Evolutionary conservation across 1,284 basidiomycete genomes (phyloP).

Genomic region (Apiotrichum porosum): DNA sequence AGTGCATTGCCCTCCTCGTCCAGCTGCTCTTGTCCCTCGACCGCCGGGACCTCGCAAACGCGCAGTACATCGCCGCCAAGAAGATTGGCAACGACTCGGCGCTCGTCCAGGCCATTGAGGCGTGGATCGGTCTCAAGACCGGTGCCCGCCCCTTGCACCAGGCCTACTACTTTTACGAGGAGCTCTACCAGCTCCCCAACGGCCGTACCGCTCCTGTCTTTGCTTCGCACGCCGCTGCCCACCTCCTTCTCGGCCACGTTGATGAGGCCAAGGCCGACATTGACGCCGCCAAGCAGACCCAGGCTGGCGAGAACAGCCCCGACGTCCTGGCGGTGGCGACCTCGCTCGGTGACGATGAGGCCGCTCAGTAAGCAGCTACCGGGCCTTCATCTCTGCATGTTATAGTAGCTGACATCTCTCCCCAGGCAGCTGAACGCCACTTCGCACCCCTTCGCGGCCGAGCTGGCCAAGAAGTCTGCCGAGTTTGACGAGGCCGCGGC

Average conservation of each 20-base stretch:
- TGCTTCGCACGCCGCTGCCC: constrained; percentile 75
- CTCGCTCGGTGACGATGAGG: constrained; percentile 56
- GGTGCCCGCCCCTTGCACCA: constrained; percentile 50
- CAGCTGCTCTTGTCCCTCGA: constrained; percentile 82
- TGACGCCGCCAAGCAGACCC: constrained; percentile 64
- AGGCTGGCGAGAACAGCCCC: constrained; percentile 54
- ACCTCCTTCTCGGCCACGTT: constrained; percentile 73
- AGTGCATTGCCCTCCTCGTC: constrained; percentile 73
- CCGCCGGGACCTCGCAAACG: constrained; percentile 77
- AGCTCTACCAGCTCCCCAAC: constrained; percentile 81
- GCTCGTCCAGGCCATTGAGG: constrained; percentile 82
- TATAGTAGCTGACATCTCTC: not conserved
- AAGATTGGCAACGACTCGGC: constrained; percentile 82
- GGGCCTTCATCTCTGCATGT: no score
- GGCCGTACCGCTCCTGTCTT: constrained; percentile 65
- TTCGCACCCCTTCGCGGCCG: constrained; percentile 38
- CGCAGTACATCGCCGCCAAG: constrained; percentile 73
- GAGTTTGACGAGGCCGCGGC: constrained; percentile 60
- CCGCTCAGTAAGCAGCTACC: constrained; percentile 70
- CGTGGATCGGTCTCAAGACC: constrained; percentile 74
- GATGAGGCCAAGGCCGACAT: constrained; percentile 78
- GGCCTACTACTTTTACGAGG: constrained; percentile 83
- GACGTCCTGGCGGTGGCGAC: constrained; percentile 70
- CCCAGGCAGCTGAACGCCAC: constrained; percentile 37
- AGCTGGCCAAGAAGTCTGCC: constrained; percentile 36